Evolutionary conservation across 257 asterid genomes (phyloP), one percentile per base, ranked within the genome.

Genomic region (Petunia secreta): DNA sequence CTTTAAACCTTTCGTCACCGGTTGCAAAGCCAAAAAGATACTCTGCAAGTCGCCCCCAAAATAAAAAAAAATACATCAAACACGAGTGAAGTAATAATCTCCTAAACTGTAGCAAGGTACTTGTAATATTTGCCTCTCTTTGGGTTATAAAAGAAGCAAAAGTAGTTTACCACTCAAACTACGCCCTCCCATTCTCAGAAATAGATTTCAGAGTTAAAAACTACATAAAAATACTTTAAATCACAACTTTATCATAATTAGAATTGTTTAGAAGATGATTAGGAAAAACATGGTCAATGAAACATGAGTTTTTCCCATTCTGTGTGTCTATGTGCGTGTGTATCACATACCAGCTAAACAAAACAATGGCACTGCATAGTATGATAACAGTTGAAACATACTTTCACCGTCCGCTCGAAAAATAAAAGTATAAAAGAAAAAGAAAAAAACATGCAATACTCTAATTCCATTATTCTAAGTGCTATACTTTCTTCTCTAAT

Each of bases 401-500:
- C 39, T 36, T 64, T 52, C 15, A 52, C 15, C 10, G 13, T 52
- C 55, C 55, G 13, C 2, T 14, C 13, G 55, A 52, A 52, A 52
- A 52, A 4, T 8, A 9, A 52, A 52, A 14, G 55, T 14, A 52
- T 8, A 52, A 52, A 52, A 50, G 3, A 48, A 48, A 11, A 52
- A 50, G 55, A 46, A 52, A 52, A 52, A 52, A 10, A 52, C 1
- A 52, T 52, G 15, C 59, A 10, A 3, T 46, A 69, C 48, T 69
- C 43, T 46, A 40, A 25, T 5, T 46, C 74, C 74, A 46, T 48
- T 44, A 65, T 40, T 16, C 59, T 15, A 69, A 69, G 58, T 4
- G 43, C n/a, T 46, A 69, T 16, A 69, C 41, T 25, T 69, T 39
- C 59, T 46, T 69, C 77, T 69, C 77, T 46, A 46, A 46, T 46